Conservation (phyloP, 129 eudicot species). For the Dittrichia graveolens region DNA sequence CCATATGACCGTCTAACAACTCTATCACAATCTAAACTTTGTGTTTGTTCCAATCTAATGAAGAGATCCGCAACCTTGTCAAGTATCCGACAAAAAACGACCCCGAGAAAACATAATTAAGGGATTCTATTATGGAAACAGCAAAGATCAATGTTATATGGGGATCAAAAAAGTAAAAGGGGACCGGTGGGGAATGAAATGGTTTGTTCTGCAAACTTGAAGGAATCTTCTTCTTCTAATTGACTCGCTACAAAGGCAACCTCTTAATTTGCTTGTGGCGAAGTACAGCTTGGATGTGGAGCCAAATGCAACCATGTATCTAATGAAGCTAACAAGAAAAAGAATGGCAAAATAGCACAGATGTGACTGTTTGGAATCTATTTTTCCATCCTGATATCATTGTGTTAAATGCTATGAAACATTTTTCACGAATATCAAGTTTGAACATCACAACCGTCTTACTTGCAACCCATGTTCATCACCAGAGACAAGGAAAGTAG, state of each 20-base stretch:
- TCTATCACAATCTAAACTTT: background rate
- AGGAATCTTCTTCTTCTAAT: background rate
- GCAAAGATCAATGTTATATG: constrained; percentile 26
- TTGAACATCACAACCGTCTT: constrained; percentile 21
- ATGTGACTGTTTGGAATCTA: constrained; percentile 52
- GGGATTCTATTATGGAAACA: constrained; percentile 42
- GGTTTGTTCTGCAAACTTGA: constrained; percentile 1
- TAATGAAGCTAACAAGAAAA: constrained; percentile 22
- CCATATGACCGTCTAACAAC: background rate
- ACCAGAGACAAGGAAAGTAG: no score
- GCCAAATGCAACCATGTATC: constrained; percentile 16
- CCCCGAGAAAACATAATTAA: constrained; percentile 33
- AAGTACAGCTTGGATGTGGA: constrained; percentile 34
- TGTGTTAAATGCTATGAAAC: constrained; percentile 51
- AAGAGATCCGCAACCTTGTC: constrained; percentile 36
- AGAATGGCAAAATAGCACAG: constrained; percentile 23
- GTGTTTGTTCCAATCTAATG: constrained; percentile 30
- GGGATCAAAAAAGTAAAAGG: constrained; percentile 2
- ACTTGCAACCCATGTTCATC: background rate
- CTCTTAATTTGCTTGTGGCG: constrained; percentile 37
- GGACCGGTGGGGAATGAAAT: background rate
- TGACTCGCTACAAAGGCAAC: constrained; percentile 36
- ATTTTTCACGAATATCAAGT: constrained; percentile 41
- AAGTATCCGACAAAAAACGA: constrained; percentile 27
- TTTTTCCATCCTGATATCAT: constrained; percentile 50